Percentiles rank a stretch among this genome's conserved stretches.
These are phyloP conservation scores for Emmonsiellopsis sp. DNA, from an alignment of 2,329 filamentous ascomycete genomes.

Conservation along the genomic window DNA sequence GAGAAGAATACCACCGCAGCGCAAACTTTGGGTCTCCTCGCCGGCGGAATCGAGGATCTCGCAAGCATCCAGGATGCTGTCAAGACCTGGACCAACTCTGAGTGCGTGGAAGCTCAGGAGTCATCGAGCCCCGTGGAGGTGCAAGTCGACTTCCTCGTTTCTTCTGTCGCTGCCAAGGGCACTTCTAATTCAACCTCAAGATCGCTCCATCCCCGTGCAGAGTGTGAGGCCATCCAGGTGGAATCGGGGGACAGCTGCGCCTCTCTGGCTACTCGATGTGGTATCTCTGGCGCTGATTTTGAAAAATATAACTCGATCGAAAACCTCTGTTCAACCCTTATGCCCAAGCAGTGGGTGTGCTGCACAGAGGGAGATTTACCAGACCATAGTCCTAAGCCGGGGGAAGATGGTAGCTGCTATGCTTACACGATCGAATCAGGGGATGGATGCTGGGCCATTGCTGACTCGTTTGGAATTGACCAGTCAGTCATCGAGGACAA, in stretches of 20 bases:
- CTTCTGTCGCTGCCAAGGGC: background rate
- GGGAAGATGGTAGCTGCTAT: conserved; percentile 29
- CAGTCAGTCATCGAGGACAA: conserved; percentile 28
- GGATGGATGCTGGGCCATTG: conserved; percentile 30
- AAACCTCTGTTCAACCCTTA: conserved; percentile 22
- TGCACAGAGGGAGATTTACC: conserved; percentile 26
- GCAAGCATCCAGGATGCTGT: conserved; percentile 1
- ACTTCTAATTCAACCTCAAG: background rate
- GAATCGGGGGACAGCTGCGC: conserved; percentile 27
- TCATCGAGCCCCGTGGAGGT: background rate
- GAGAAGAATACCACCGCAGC: background rate
- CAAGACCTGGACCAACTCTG: background rate
- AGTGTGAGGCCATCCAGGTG: conserved; percentile 19
- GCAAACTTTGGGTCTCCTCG: conserved; percentile 4
- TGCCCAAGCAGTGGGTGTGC: conserved; percentile 26
- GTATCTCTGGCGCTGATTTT: conserved; percentile 30
- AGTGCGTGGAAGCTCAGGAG: background rate
- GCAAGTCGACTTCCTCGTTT: background rate
- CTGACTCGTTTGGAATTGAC: conserved; percentile 24
- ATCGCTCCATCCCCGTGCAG: background rate
- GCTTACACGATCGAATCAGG: conserved; percentile 22
- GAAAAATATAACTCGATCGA: conserved; percentile 27
- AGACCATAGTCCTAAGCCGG: conserved; percentile 24
- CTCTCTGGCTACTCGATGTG: conserved; percentile 28
- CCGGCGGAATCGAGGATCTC: background rate